Evolutionary conservation across 768 basidiomycete genomes (phyloP), one percentile per base, ranked within the genome.

Genomic region (Kwoniella mangroviensis): DNA sequence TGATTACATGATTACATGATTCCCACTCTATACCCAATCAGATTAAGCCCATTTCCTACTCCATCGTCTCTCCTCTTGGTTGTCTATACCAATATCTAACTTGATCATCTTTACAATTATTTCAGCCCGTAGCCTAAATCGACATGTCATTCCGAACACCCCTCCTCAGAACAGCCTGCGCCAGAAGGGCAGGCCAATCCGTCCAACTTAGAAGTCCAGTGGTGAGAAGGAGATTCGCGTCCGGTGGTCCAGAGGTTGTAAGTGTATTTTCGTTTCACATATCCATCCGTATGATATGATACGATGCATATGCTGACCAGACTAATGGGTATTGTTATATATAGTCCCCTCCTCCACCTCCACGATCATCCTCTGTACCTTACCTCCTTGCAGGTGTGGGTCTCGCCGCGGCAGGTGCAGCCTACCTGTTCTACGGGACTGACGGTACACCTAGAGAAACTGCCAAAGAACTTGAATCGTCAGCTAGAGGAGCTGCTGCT

Each of bases 301-400:
- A 13, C 12, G 28, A 51, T 58, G 21, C 57, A 41, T n/a, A 69
- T 43, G 15, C 43, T 58, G 19, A 61, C 57, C 42, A 11, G 3
- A n/a, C 4, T 42, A 1, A n/a, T 45, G 40, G 17, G 34, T 34
- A 7, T 34, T 34, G 34, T n/a, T n/a, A 34, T 11, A 21, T 26
- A 17, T 24, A 80, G 79, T 75, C 76, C 54, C 79, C 79, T 45
- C 70, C 75, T 26, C 69, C 75, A 64, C 74, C 80, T 41, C 78
- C 79, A 52, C 67, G 80, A 56, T 63, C 72, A 19, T 77, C 76
- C 64, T 69, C 60, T 71, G 60, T 70, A 12, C 81, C 80, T 61
- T 90, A 86, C 79, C 80, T 87, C 51, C 89, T 89, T 59, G 82
- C 91, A 34, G 91, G 88, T 76, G 87, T 87, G 68, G 88, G 86